phyloP scores from a whole-genome alignment of 805 yeast genomes.

The Metschnikowia picachoensis region DNA sequence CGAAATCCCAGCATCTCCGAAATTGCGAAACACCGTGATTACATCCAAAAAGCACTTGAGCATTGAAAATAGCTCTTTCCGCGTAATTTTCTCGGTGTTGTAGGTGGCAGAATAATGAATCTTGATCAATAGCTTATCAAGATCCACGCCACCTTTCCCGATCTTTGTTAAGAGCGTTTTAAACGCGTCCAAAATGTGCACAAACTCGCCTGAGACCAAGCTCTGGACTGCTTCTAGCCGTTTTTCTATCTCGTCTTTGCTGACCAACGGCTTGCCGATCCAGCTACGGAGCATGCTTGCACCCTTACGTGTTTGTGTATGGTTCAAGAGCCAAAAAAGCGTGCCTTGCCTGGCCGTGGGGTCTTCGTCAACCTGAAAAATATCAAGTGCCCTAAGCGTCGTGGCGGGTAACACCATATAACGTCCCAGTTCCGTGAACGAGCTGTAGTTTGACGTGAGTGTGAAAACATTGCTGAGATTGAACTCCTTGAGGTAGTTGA shows the following conservation, averaged over 20 bases:
- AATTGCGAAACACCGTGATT: slow-evolving; percentile 18
- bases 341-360: slow-evolving; percentile 56
- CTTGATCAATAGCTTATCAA: slow-evolving; percentile 54
- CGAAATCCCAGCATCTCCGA: slow-evolving; percentile 10
- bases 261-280: slow-evolving; percentile 69
- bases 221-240: slow-evolving; percentile 55
- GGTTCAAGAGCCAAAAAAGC: slow-evolving; percentile 73
- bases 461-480: slow-evolving; percentile 54
- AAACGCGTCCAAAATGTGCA: slow-evolving; percentile 33
- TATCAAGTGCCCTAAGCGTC: slow-evolving; percentile 69
- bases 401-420: slow-evolving; percentile 60
- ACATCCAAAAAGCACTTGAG: slow-evolving; percentile 44
- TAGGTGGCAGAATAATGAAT: slow-evolving; percentile 51
- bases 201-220: slow-evolving; percentile 22
- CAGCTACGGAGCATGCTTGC: slow-evolving; percentile 62
- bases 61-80: slow-evolving; percentile 57
- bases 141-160: slow-evolving; percentile 44
- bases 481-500: slow-evolving; percentile 59
- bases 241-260: slow-evolving; percentile 49
- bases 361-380: slow-evolving; percentile 64
- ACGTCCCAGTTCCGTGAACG: slow-evolving; percentile 45
- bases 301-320: slow-evolving; percentile 78
- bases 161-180: slow-evolving; percentile 23
- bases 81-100: slow-evolving; percentile 37
- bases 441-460: slow-evolving; percentile 45